Percentiles rank a stretch among this genome's conserved stretches.
Conservation (phyloP, 129 eudicot species). For the Lonicera japonica region DNA sequence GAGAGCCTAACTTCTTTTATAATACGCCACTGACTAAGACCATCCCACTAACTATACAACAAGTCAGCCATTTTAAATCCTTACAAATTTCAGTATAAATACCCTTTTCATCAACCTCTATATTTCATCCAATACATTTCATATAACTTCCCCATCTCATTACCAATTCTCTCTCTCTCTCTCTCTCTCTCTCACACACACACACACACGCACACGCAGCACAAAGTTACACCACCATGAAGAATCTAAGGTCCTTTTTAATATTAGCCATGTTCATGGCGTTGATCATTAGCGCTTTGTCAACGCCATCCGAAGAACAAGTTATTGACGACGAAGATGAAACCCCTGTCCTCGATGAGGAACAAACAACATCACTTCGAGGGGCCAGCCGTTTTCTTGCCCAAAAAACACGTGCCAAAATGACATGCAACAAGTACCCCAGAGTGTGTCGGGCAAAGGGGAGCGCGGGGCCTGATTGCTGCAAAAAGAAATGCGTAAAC, state of each 20-base stretch:
- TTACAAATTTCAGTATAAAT: not conserved
- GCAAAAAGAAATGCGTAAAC: slow-evolving; percentile 60
- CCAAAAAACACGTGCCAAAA: slow-evolving; percentile 17
- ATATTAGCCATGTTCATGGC: slow-evolving; percentile 26
- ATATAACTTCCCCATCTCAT: not conserved
- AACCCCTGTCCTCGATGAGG: not conserved
- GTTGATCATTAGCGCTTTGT: slow-evolving; percentile 22
- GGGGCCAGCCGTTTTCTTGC: slow-evolving; percentile 34
- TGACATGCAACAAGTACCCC: slow-evolving; percentile 54
- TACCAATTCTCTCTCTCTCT: not conserved
- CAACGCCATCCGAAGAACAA: slow-evolving; percentile 11
- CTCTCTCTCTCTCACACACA: not conserved
- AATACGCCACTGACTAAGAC: not conserved
- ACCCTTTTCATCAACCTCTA: not conserved
- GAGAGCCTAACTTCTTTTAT: not conserved
- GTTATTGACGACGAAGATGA: slow-evolving; percentile 20
- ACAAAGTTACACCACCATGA: not conserved
- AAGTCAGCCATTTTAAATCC: not conserved
- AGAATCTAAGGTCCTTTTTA: slow-evolving; percentile 5
- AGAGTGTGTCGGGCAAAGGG: slow-evolving; percentile 49
- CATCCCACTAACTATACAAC: not conserved
- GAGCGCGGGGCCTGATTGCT: slow-evolving; percentile 57
- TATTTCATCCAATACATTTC: not conserved
- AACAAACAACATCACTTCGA: slow-evolving; percentile 23
- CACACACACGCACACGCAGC: too few relatives aligned